A percentile compares a stretch with the other conserved stretches of the same genome.
phyloP scores from a whole-genome alignment of 2,329 filamentous ascomycete genomes.

The Westerdykella aurantiaca region DNA sequence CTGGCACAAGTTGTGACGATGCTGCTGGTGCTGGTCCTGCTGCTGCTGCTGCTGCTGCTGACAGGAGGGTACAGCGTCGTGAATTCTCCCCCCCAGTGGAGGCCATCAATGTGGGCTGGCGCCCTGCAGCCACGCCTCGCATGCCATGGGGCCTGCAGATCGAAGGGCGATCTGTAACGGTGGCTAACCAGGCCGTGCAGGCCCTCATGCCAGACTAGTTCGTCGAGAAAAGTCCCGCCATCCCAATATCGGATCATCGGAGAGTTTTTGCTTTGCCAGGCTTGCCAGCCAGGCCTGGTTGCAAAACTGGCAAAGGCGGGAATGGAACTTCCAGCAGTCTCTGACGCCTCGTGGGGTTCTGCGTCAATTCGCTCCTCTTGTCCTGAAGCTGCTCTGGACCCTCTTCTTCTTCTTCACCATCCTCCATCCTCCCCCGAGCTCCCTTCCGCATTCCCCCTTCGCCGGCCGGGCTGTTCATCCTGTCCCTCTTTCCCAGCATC shows the following conservation, averaged over 20 bases:
- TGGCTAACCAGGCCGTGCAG: constrained; percentile 22
- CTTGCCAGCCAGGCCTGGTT: not conserved
- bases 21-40: no score
- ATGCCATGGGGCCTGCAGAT: constrained; percentile 20
- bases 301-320: not conserved
- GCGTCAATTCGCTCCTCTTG: not conserved
- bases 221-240: constrained; percentile 21
- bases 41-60: no score
- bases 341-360: not conserved
- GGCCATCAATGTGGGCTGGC: no score
- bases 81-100: no score
- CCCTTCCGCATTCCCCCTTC: not conserved
- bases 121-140: constrained; percentile 30
- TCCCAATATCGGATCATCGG: constrained; percentile 32
- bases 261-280: constrained; percentile 14
- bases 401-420: not conserved
- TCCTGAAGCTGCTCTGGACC: not conserved
- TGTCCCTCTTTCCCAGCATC: constrained; percentile 21
- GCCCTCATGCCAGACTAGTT: constrained; percentile 16
- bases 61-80: no score
- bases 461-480: not conserved
- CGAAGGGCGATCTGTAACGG: constrained; percentile 35
- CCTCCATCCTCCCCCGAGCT: not conserved
- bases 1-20: no score
- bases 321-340: not conserved